These are phyloP conservation scores for Hanseniaspora thailandica DNA, from an alignment of 805 yeast genomes.

Conservation along the genomic window DNA sequence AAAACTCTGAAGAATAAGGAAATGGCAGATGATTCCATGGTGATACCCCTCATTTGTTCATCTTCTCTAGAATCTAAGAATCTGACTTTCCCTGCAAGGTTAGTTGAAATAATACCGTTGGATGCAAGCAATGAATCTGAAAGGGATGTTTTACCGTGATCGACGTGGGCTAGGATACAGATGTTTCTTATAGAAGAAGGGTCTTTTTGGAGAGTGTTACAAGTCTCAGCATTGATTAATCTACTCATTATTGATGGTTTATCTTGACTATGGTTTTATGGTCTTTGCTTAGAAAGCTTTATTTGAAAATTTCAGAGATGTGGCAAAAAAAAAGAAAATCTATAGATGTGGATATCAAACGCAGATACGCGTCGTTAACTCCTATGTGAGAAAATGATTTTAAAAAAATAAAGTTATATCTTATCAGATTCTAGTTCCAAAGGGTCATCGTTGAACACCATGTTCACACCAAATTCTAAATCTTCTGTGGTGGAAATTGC, in stretches of 20 bases:
- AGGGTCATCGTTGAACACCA: slow-evolving; percentile 22
- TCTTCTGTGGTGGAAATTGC: slow-evolving; percentile 92
- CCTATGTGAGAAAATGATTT: too few species aligned
- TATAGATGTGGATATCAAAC: too few species aligned
- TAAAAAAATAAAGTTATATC: background rate
- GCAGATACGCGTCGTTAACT: too few species aligned
- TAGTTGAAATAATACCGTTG: slow-evolving; percentile 88
- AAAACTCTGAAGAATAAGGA: slow-evolving; percentile 77
- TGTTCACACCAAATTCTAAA: slow-evolving; percentile 73
- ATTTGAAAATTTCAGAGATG: background rate
- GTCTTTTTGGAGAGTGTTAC: slow-evolving; percentile 55
- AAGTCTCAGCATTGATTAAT: slow-evolving; percentile 47
- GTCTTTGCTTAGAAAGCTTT: background rate
- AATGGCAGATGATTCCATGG: slow-evolving; percentile 96
- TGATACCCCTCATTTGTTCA: slow-evolving; percentile 99
- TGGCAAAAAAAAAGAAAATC: background rate
- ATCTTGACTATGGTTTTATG: background rate
- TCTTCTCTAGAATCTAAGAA: slow-evolving; percentile 89
- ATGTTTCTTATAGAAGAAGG: slow-evolving; percentile 70
- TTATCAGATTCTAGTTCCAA: background rate
- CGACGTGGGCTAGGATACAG: slow-evolving; percentile 95
- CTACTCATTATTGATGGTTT: slow-evolving; percentile 8
- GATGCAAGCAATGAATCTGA: slow-evolving; percentile 88
- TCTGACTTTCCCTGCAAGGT: slow-evolving; percentile 90
- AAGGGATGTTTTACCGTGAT: slow-evolving; percentile 93